phyloP scores from a whole-genome alignment of 805 yeast genomes.

The Dipodascus geniculatus region DNA sequence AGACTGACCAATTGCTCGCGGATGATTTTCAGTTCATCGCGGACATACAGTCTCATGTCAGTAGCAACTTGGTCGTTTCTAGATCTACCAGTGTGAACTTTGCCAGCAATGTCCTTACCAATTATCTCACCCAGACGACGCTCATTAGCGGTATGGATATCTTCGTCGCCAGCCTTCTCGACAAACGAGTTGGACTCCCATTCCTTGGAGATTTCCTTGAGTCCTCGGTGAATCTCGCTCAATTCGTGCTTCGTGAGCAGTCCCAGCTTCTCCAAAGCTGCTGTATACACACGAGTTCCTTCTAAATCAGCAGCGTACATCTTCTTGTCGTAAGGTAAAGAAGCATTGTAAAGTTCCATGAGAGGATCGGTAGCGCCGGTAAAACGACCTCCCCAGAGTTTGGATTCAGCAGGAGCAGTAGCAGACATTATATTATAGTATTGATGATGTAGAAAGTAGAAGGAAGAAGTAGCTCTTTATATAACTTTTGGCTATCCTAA shows the following conservation, averaged over 20 bases:
- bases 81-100: conserved; percentile 98
- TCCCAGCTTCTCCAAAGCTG: conserved; percentile 71
- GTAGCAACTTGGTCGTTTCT: conserved; percentile 99
- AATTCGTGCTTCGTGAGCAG: conserved; percentile 66
- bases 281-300: conserved; percentile 88
- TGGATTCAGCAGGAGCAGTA: conserved; percentile 39
- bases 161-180: conserved; percentile 88
- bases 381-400: conserved; percentile 97
- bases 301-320: conserved; percentile 92
- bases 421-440: conserved; percentile 10
- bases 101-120: conserved; percentile 89
- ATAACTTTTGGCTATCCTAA: not conserved
- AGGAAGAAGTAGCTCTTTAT: not conserved
- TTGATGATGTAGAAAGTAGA: conserved; percentile 1
- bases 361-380: conserved; percentile 93
- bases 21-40: conserved; percentile 56
- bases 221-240: conserved; percentile 70
- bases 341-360: conserved; percentile 95
- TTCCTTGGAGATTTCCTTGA: conserved; percentile 58
- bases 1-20: conserved; percentile 47
- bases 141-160: conserved; percentile 97
- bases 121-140: conserved; percentile 94
- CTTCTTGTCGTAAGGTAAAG: conserved; percentile 87
- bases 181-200: conserved; percentile 64
- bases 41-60: conserved; percentile 92